phyloP scores from a whole-genome alignment of 2,329 filamentous ascomycete species.

The Nigrospora sphaerica region DNA sequence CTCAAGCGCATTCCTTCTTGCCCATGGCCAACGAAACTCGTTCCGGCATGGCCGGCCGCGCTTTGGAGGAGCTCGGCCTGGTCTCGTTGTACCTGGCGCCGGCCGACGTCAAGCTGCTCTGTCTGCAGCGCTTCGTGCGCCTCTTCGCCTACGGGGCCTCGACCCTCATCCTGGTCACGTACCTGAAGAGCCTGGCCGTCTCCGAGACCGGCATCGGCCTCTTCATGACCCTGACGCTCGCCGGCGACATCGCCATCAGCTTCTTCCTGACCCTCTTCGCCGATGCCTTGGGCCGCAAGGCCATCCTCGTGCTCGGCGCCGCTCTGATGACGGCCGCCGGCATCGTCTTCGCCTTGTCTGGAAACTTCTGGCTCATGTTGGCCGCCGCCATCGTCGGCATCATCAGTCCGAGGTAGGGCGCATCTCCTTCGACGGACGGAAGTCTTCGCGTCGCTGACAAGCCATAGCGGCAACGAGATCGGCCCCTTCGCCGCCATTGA shows the following conservation, averaged over 20 bases:
- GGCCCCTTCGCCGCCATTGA: conserved; percentile 57
- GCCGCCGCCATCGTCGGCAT: conserved; percentile 53
- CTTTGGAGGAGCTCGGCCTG: conserved; percentile 35
- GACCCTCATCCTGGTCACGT: conserved; percentile 50
- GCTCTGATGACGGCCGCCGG: conserved; percentile 49
- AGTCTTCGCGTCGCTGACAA: background rate
- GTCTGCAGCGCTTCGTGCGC: conserved; percentile 51
- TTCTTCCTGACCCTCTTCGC: conserved; percentile 51
- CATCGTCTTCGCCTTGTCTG: conserved; percentile 41
- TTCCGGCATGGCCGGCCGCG: background rate
- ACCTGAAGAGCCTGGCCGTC: conserved; percentile 41
- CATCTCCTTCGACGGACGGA: background rate
- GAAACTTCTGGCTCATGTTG: conserved; percentile 52
- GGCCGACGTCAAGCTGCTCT: conserved; percentile 49
- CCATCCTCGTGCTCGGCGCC: conserved; percentile 46
- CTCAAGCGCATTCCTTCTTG: too few species aligned
- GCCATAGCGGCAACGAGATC: conserved; percentile 52
- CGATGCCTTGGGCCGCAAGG: conserved; percentile 47
- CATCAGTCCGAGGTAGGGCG: conserved; percentile 44
- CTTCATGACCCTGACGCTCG: conserved; percentile 59
- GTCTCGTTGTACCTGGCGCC: conserved; percentile 31
- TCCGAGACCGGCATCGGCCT: conserved; percentile 47
- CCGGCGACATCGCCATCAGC: conserved; percentile 52
- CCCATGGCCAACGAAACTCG: too few species aligned
- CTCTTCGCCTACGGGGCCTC: conserved; percentile 57